Conservation (phyloP, 2,329 filamentous ascomycete species). For the Tolypocladium capitatum region DNA sequence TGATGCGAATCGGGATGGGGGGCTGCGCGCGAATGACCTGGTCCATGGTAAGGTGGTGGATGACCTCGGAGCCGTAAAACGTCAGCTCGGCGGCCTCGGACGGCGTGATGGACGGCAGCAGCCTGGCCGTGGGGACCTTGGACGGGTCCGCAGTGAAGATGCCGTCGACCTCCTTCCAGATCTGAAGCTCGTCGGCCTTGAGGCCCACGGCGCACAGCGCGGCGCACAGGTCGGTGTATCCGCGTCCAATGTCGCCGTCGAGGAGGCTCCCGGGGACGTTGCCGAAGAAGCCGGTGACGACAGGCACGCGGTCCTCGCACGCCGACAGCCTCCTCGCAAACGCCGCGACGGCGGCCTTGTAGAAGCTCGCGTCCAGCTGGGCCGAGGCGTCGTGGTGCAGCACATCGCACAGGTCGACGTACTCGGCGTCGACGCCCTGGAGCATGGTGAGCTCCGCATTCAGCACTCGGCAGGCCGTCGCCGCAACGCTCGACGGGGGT, state of each 20-base stretch:
- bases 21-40: slow-evolving; percentile 73
- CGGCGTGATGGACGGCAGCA: slow-evolving; percentile 82
- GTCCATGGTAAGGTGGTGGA: slow-evolving; percentile 98
- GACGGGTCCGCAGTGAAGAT: slow-evolving; percentile 77
- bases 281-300: slow-evolving; percentile 90
- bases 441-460: background rate
- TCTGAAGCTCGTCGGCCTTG: slow-evolving; percentile 78
- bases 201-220: slow-evolving; percentile 82
- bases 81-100: slow-evolving; percentile 93
- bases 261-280: slow-evolving; percentile 83
- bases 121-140: slow-evolving; percentile 83
- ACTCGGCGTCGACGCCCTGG: slow-evolving; percentile 69
- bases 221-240: slow-evolving; percentile 93
- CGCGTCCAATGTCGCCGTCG: slow-evolving; percentile 77
- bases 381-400: slow-evolving; percentile 52
- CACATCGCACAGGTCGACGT: slow-evolving; percentile 76
- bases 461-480: too few relatives aligned
- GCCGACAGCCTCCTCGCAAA: slow-evolving; percentile 51
- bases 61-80: slow-evolving; percentile 89
- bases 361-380: slow-evolving; percentile 55
- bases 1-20: slow-evolving; percentile 76
- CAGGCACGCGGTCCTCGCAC: slow-evolving; percentile 57
- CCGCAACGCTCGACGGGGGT: background rate
- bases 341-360: slow-evolving; percentile 46
- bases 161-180: slow-evolving; percentile 98